phyloP scores from a whole-genome alignment of 805 yeast species.

The Wickerhamomyces pijperi region DNA sequence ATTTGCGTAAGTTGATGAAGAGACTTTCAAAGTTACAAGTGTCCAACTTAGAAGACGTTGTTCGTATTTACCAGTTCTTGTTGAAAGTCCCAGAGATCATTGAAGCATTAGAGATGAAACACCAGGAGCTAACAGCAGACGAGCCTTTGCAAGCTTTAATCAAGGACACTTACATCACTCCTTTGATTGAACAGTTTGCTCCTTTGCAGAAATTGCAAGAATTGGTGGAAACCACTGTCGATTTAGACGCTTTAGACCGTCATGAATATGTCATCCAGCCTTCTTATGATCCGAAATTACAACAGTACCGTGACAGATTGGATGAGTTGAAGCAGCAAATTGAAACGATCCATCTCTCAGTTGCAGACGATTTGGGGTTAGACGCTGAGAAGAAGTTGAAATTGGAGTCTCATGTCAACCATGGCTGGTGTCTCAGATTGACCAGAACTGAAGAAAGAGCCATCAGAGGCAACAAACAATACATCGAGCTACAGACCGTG shows the following conservation, averaged over 20 bases:
- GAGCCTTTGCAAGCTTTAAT: conserved; percentile 26
- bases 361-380: conserved; percentile 65
- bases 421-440: conserved; percentile 91
- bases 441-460: conserved; percentile 84
- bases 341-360: conserved; percentile 44
- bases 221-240: conserved; percentile 86
- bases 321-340: conserved; percentile 46
- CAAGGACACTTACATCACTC: conserved; percentile 42
- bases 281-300: conserved; percentile 75
- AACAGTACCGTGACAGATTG: conserved; percentile 45
- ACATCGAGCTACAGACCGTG: conserved; percentile 76
- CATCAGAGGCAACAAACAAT: conserved; percentile 48
- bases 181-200: conserved; percentile 35
- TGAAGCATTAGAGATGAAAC: conserved; percentile 34
- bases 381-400: conserved; percentile 85
- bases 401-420: conserved; percentile 74
- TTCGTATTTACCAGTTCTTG: conserved; percentile 76
- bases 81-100: conserved; percentile 59
- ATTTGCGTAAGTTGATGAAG: conserved; percentile 63
- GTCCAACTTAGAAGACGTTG: conserved; percentile 78
- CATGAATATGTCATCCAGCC: conserved; percentile 82
- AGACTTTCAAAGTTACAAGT: conserved; percentile 37
- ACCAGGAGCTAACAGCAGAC: conserved; percentile 22
- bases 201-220: conserved; percentile 65
- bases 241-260: conserved; percentile 67